Conservation (phyloP, 2,329 filamentous ascomycete species). For the Aspergillus pseudoterreus region DNA sequence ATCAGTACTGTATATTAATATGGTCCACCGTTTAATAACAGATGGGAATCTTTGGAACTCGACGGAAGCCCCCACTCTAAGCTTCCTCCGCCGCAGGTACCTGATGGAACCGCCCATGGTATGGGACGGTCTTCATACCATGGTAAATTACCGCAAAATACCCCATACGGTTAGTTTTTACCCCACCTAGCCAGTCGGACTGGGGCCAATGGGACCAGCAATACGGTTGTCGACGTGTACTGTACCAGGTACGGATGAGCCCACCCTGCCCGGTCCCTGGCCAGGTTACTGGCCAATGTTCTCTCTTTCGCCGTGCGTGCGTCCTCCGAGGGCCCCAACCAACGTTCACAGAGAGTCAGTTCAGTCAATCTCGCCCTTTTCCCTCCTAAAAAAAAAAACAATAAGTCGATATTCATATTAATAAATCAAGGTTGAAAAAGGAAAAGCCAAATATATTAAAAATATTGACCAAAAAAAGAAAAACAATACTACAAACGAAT, state of each 20-base stretch:
- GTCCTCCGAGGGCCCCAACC: constrained; percentile 12
- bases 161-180: neutral
- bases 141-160: constrained; percentile 1
- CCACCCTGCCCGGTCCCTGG: constrained; percentile 15
- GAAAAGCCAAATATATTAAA: neutral
- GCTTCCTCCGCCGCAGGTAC: neutral
- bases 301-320: constrained; percentile 13
- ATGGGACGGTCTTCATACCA: constrained; percentile 6
- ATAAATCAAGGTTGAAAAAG: neutral
- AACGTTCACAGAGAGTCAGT: constrained; percentile 2
- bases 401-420: constrained; percentile 4
- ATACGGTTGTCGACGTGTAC: neutral
- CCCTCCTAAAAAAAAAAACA: no score
- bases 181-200: neutral
- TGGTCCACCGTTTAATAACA: neutral
- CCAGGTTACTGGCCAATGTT: constrained; percentile 15
- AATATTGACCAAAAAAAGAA: neutral
- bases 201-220: neutral
- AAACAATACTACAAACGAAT: neutral
- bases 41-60: constrained; percentile 17
- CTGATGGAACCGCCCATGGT: constrained; percentile 4
- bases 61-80: constrained; percentile 11
- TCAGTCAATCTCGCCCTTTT: no score
- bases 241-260: constrained; percentile 4
- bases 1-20: neutral